Percentiles rank a stretch among this genome's conserved stretches.
phyloP scores from a whole-genome alignment of 2,329 filamentous ascomycete genomes.

The Xylariaceae sp. region DNA sequence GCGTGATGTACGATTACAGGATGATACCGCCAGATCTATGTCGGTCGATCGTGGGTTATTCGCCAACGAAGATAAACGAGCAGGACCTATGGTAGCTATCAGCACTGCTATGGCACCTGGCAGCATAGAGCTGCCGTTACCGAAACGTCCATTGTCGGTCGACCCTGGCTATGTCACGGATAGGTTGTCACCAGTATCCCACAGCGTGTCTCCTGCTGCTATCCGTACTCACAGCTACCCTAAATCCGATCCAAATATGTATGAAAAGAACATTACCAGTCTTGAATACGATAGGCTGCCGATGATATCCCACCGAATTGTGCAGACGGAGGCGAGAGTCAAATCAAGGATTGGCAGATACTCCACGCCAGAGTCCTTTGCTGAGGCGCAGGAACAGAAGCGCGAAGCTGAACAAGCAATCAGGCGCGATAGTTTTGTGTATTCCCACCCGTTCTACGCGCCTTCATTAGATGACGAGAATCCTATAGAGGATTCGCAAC shows the following conservation, averaged over 20 bases:
- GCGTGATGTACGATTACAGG: conserved; percentile 39
- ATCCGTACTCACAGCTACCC: conserved; percentile 40
- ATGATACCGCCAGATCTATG: conserved; percentile 51
- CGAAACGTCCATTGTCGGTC: conserved; percentile 44
- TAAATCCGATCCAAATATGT: conserved; percentile 44
- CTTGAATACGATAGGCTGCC: conserved; percentile 44
- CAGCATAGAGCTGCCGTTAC: conserved; percentile 49
- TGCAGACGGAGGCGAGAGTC: conserved; percentile 37
- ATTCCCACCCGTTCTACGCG: conserved; percentile 22
- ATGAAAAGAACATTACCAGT: conserved; percentile 35
- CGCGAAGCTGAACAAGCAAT: conserved; percentile 35
- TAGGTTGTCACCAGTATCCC: conserved; percentile 34
- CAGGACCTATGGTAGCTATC: conserved; percentile 59
- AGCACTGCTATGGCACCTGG: conserved; percentile 61
- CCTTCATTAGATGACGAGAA: conserved; percentile 45
- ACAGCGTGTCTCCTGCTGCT: conserved; percentile 39
- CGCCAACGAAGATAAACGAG: conserved; percentile 58
- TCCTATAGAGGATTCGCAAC: conserved; percentile 30
- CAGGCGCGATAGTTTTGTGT: conserved; percentile 28
- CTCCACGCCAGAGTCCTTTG: conserved; percentile 40
- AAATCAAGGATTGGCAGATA: conserved; percentile 36
- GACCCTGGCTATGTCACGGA: conserved; percentile 36
- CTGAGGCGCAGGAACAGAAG: conserved; percentile 36
- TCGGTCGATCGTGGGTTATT: conserved; percentile 63
- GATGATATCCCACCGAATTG: conserved; percentile 44